These are phyloP conservation scores for Magnusiomyces ingens DNA, from an alignment of 1,139 yeast species.

Conservation along the genomic window DNA sequence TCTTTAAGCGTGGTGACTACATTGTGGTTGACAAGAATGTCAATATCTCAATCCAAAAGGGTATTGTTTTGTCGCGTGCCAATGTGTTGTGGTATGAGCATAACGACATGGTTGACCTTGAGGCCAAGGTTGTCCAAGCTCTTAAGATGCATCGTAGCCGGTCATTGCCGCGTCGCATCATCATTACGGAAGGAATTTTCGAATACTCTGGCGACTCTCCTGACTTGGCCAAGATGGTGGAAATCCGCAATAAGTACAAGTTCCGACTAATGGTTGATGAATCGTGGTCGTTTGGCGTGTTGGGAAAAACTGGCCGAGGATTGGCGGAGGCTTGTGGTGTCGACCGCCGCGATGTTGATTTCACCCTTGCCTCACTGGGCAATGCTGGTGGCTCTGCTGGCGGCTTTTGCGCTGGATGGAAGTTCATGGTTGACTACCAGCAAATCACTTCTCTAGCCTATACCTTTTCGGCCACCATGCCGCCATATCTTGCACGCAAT, in stretches of 20 bases:
- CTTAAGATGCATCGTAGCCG: slow-evolving; percentile 47
- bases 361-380: slow-evolving; percentile 84
- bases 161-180: slow-evolving; percentile 79
- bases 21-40: slow-evolving; percentile 82
- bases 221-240: slow-evolving; percentile 60
- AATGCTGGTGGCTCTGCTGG: slow-evolving; percentile 83
- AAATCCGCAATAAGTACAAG: slow-evolving; percentile 72
- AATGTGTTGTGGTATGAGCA: slow-evolving; percentile 74
- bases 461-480: slow-evolving; percentile 90
- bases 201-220: slow-evolving; percentile 79
- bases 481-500: slow-evolving; percentile 83
- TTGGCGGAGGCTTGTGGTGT: slow-evolving; percentile 59
- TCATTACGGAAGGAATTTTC: slow-evolving; percentile 85
- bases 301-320: slow-evolving; percentile 86
- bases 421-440: slow-evolving; percentile 85
- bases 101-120: slow-evolving; percentile 79
- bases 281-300: slow-evolving; percentile 73
- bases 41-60: slow-evolving; percentile 77
- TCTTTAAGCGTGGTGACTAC: slow-evolving; percentile 90
- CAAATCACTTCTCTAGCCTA: slow-evolving; percentile 84
- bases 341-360: slow-evolving; percentile 62
- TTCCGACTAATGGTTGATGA: slow-evolving; percentile 85
- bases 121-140: slow-evolving; percentile 55
- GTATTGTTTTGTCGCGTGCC: slow-evolving; percentile 79
- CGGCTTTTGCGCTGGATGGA: slow-evolving; percentile 86